Percentiles rank a stretch among this genome's conserved stretches.
Evolutionary conservation across 106 monocot genomes (phyloP).

Genomic region (Dendrobium nobile): DNA sequence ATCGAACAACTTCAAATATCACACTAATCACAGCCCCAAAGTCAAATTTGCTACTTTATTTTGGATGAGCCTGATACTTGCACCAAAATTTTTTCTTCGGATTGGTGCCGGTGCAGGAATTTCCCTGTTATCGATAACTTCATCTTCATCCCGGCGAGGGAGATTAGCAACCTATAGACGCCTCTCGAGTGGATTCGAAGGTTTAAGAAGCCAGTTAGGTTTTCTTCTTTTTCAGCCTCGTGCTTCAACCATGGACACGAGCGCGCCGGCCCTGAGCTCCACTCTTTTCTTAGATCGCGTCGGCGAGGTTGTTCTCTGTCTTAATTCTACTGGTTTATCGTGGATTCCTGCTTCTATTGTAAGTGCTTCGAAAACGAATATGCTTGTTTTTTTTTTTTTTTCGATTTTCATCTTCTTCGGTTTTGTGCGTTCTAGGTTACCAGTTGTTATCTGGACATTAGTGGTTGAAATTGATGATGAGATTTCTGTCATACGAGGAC

Average conservation of each 20-base stretch:
- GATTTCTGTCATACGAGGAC: background rate
- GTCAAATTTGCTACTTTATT: no score
- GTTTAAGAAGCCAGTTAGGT: background rate
- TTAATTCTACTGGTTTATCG: constrained; percentile 37
- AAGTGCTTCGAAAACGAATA: background rate
- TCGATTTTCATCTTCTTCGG: background rate
- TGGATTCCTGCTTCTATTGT: constrained; percentile 39
- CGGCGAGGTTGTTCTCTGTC: constrained; percentile 50
- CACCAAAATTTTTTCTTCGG: no score
- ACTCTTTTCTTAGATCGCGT: constrained; percentile 49
- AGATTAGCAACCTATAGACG: background rate
- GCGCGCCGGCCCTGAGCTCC: constrained; percentile 15
- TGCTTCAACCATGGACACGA: constrained; percentile 18
- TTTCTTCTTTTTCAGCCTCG: background rate
- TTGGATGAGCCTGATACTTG: no score
- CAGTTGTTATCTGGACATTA: background rate
- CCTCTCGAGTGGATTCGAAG: background rate
- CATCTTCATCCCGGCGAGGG: background rate
- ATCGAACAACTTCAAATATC: no score
- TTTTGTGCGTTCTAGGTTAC: background rate
- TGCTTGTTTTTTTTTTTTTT: no score
- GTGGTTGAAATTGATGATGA: background rate
- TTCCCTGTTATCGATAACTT: no score
- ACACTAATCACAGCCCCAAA: no score
- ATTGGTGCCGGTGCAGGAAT: background rate